Base-by-base conservation (phyloP, 495 filamentous ascomycete genomes). In the Penicillium steckii region DNA sequence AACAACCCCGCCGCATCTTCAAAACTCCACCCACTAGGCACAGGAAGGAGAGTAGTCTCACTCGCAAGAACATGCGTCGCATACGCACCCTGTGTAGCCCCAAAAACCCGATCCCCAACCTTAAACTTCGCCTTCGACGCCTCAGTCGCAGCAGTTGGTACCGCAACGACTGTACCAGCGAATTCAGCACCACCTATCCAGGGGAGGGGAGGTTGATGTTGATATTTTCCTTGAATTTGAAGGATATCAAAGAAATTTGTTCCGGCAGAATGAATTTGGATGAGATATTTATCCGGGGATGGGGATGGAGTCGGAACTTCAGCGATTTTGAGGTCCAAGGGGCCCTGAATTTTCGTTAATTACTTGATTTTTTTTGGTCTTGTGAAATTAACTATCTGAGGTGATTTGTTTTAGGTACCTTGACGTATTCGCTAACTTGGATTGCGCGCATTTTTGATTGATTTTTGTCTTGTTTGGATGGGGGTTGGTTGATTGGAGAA, bases 171-270 rank as follows among this genome's bases (percentile, higher is more conserved):
- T 8, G 83, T 75, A 59, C 93, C 93, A 29, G 90, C 80, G 73
- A 96, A 97, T 66, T 97, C 93, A 63, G 80, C 76, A 48, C 93
- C 93, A 5, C 89, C 80, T 46, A 95, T 74, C 93, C 93, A 97
- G 9, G 93, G 93, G 43, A 97, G 79, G 21, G 73, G 73, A 0
- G 82, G 81, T 58, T 87, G 86, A 65, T 83, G 73, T 56, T 87
- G 83, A 72, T 85, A 86, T 77, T 74, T 90, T 41, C 91, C 91
- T 55, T 85, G 84, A 65, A 95, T 91, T 60, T 96, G 91, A 46
- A 96, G 79, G 49, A 92, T 84, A 66, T 97, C 93, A 76, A 96
- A 97, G 83, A 96, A 97, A 73, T 97, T 97, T 57, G 89, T 87
- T 22, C 89, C 92, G 8, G 86, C 78, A 40, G 93, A 92, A 71